Evolutionary conservation across 2,329 filamentous ascomycete genomes (phyloP).

Genomic region (Diaporthe australafricana): DNA sequence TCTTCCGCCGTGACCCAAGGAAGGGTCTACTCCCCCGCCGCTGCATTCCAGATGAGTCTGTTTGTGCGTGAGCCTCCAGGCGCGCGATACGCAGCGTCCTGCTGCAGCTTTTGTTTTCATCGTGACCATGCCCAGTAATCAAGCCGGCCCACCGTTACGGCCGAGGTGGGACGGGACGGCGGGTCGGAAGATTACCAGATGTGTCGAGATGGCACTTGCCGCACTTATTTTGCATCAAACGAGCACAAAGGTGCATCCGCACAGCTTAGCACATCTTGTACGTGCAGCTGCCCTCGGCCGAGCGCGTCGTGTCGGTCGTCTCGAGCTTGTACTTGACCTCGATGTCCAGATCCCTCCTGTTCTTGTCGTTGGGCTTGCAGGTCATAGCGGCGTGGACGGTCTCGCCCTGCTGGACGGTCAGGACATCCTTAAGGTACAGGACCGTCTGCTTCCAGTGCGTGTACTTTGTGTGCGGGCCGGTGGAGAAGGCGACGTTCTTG

Average conservation of each 20-base stretch:
- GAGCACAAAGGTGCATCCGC: constrained; percentile 28
- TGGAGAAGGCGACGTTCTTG: constrained; percentile 97
- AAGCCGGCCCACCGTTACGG: background rate
- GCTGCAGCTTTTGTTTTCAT: background rate
- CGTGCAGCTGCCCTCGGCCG: constrained; percentile 75
- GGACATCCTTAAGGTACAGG: constrained; percentile 93
- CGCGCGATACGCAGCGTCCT: constrained; percentile 28
- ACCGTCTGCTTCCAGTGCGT: constrained; percentile 99
- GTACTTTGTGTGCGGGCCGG: constrained; percentile 97
- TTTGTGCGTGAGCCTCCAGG: constrained; percentile 11
- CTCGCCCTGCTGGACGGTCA: constrained; percentile 92
- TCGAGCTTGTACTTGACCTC: constrained; percentile 84
- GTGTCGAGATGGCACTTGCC: constrained; percentile 4
- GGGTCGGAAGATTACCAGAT: background rate
- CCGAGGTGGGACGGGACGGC: background rate
- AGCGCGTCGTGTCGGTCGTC: constrained; percentile 78
- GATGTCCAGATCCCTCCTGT: constrained; percentile 95
- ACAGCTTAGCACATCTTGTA: constrained; percentile 81
- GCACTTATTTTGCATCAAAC: background rate
- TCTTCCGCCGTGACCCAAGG: background rate
- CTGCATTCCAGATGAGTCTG: background rate
- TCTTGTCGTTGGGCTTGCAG: constrained; percentile 93
- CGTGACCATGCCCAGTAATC: background rate
- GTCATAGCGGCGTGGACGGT: constrained; percentile 77
- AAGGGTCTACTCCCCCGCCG: background rate